Evolutionary conservation across 2,329 filamentous ascomycete genomes (phyloP).

Genomic region (Calonectria ilicicola): DNA sequence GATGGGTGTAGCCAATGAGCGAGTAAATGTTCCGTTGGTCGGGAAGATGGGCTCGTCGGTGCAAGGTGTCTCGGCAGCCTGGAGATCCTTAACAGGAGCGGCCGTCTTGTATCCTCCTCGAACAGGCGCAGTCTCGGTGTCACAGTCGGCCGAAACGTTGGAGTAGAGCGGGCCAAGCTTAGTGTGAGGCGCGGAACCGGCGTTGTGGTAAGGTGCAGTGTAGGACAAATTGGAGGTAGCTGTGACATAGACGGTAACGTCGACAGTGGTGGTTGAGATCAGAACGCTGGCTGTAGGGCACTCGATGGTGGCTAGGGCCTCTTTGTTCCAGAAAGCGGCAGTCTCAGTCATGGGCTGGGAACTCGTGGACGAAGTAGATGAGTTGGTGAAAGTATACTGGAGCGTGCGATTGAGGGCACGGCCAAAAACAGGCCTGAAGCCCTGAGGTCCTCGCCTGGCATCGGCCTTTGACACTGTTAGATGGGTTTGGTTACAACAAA

Average conservation of each 20-base stretch:
- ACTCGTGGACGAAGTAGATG: constrained; percentile 23
- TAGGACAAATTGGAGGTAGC: constrained; percentile 39
- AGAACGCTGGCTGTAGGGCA: constrained; percentile 41
- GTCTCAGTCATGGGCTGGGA: constrained; percentile 6
- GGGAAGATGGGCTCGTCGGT: constrained; percentile 1
- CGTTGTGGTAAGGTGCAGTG: constrained; percentile 7
- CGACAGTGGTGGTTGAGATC: constrained; percentile 47
- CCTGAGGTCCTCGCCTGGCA: background rate
- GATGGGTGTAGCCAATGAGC: constrained; percentile 21
- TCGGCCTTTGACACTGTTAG: constrained; percentile 27
- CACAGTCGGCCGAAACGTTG: background rate
- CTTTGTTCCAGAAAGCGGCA: constrained; percentile 1
- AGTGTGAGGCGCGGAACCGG: background rate
- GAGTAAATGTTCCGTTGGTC: background rate
- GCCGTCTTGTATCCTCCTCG: background rate
- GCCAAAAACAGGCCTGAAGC: background rate
- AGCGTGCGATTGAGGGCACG: background rate
- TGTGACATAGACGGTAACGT: constrained; percentile 50
- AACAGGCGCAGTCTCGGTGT: background rate
- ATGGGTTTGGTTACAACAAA: background rate
- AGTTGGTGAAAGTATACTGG: constrained; percentile 22
- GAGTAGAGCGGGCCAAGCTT: background rate
- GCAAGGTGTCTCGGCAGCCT: background rate
- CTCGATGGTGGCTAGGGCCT: constrained; percentile 21
- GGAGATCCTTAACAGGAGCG: background rate